These are phyloP conservation scores for Clavulina sp. DNA, from an alignment of 768 basidiomycete genomes.

Conservation along the genomic window DNA sequence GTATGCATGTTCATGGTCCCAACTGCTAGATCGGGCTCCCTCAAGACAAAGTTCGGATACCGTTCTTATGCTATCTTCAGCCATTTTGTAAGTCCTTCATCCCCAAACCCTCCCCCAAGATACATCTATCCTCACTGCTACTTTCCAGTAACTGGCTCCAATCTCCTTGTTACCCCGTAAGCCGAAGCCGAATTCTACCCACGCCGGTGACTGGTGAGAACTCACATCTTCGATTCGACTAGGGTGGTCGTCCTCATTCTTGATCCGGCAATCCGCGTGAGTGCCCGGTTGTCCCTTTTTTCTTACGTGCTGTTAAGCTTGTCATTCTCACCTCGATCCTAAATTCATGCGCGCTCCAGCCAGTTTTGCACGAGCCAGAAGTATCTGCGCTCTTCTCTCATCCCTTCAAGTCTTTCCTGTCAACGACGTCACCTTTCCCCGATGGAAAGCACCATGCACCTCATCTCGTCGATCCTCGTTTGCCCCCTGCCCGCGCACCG, in stretches of 20 bases:
- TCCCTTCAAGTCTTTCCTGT: conserved; percentile 57
- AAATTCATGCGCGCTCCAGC: conserved; percentile 25
- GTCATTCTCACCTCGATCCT: neutral
- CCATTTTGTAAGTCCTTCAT: conserved; percentile 29
- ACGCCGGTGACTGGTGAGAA: neutral
- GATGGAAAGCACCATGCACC: conserved; percentile 15
- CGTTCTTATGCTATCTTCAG: conserved; percentile 59
- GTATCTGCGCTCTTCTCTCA: conserved; percentile 74
- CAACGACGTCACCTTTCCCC: conserved; percentile 27
- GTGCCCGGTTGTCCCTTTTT: conserved; percentile 10
- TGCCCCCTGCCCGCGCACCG: too few species aligned
- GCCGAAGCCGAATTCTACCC: conserved; percentile 17
- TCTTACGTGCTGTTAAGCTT: neutral
- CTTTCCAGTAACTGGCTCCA: conserved; percentile 35
- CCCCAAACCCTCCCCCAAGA: neutral
- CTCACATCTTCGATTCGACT: neutral
- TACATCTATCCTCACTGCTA: neutral
- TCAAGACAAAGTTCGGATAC: conserved; percentile 46
- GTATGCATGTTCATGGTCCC: too few species aligned
- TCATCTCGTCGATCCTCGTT: too few species aligned
- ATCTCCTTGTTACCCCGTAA: conserved; percentile 70
- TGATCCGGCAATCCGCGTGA: conserved; percentile 54
- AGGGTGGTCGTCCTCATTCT: conserved; percentile 78
- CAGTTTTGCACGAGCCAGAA: conserved; percentile 62
- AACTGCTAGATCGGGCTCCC: conserved; percentile 62